Conservation (phyloP, 2,329 filamentous ascomycete species). For the Xylariaceae sp. region DNA sequence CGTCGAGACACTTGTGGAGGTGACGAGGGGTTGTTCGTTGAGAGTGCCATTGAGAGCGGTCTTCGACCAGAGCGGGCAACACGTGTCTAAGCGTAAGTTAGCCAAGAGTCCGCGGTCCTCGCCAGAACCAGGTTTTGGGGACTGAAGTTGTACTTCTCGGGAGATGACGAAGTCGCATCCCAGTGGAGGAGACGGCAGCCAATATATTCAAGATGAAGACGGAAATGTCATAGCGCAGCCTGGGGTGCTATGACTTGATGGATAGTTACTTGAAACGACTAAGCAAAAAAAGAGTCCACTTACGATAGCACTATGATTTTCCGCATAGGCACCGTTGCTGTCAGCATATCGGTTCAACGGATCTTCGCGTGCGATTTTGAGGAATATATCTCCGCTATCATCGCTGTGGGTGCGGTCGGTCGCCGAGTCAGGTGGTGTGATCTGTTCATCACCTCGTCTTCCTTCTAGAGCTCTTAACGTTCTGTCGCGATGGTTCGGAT, state of each 20-base stretch:
- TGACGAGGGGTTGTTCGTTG: constrained; percentile 43
- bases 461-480: constrained; percentile 50
- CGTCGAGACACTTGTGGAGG: constrained; percentile 49
- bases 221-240: constrained; percentile 1
- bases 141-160: no score
- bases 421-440: constrained; percentile 38
- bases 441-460: constrained; percentile 32
- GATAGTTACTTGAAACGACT: constrained; percentile 6
- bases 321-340: constrained; percentile 27
- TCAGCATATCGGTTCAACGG: constrained; percentile 33
- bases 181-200: no score
- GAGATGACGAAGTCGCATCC: no score
- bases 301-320: constrained; percentile 41
- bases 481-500: constrained; percentile 43
- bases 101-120: no score
- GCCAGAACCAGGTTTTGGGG: not conserved
- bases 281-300: constrained; percentile 29
- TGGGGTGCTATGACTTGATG: constrained; percentile 1
- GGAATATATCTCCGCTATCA: constrained; percentile 55
- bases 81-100: constrained; percentile 37
- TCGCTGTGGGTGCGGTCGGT: constrained; percentile 39
- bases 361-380: constrained; percentile 55
- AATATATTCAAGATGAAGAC: no score
- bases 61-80: constrained; percentile 45
- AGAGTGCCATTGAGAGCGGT: constrained; percentile 48